Evolutionary conservation across 1,284 basidiomycete genomes (phyloP), one percentile per base, ranked within the genome.

Genomic region (Ceratobasidium sp.): DNA sequence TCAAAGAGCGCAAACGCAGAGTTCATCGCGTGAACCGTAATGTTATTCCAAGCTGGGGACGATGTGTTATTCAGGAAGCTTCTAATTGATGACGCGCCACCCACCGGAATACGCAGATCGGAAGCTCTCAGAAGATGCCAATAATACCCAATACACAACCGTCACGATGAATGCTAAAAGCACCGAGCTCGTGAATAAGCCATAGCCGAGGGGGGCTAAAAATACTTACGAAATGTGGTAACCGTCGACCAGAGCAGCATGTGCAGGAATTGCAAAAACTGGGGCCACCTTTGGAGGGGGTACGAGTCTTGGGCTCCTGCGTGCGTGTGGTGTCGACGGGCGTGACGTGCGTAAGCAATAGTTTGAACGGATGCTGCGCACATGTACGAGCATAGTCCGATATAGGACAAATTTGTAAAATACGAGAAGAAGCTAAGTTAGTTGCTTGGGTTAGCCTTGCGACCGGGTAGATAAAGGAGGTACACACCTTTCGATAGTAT

Each of bases 21-120:
- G 77, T 92, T 92, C 71, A 91, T 76, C 0, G 81, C 82, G 74
- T 92, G 90, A 10, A 84, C 75, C 25, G 88, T 86, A 52, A 88
- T 79, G 75, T 87, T 87, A 15, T 76, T 75, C 83, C 86, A 91
- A 1, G 81, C 87, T 85, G 73, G 32, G 34, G 57, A 6, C 54
- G 27, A 22, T 50, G n/a, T 12, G 38, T 22, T 47, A 38, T 34
- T 15, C 22, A 3, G 29, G 22, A 17, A 69, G 82, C 62, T 69
- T 85, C 84, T 69, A 15, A 52, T 69, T 22, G 31, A 32, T 13
- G 6, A 35, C 15, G 2, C 22, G 49, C 62, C n/a, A n/a, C n/a
- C 53, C 53, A 65, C 62, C 42, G 2, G 62, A 65, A 35, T 78
- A 84, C 4, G 70, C 45, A 2, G 81, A 80, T 1, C 58, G 43